Evolutionary conservation across 345 rosid genomes (phyloP).

Genomic region (Rhodomyrtus tomentosa): DNA sequence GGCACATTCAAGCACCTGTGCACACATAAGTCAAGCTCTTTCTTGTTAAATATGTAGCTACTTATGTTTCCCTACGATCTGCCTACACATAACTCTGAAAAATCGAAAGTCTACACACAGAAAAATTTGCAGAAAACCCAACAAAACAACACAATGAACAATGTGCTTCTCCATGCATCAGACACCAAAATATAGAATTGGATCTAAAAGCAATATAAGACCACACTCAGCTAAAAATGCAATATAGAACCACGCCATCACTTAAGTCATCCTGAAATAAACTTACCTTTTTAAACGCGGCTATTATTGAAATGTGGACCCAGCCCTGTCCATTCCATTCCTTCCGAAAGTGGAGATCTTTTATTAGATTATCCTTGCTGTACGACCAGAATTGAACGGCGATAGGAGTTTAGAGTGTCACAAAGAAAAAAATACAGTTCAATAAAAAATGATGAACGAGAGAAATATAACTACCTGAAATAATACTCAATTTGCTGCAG

Average conservation of each 20-base stretch:
- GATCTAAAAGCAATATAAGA: not conserved
- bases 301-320: constrained; percentile 55
- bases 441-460: not conserved
- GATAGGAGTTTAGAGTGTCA: not conserved
- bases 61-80: not conserved
- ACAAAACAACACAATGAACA: not conserved
- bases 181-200: not conserved
- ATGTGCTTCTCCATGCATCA: not conserved
- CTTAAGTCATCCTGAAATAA: constrained; percentile 4
- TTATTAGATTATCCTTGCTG: constrained; percentile 75
- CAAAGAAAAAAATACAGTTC: not conserved
- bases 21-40: not conserved
- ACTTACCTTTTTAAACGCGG: constrained; percentile 79
- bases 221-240: not conserved
- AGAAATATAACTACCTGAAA: constrained; percentile 48
- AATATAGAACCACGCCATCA: not conserved
- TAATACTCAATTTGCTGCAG: constrained; percentile 71
- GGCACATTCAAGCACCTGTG: not conserved
- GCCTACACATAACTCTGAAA: not conserved
- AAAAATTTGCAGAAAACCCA: not conserved
- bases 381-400: constrained; percentile 9
- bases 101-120: not conserved
- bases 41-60: not conserved
- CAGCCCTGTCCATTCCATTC: constrained; percentile 90
- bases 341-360: constrained; percentile 67